phyloP scores from a whole-genome alignment of 371 early-diverging fungal species.

The Dinochytrium kinnereticum region DNA sequence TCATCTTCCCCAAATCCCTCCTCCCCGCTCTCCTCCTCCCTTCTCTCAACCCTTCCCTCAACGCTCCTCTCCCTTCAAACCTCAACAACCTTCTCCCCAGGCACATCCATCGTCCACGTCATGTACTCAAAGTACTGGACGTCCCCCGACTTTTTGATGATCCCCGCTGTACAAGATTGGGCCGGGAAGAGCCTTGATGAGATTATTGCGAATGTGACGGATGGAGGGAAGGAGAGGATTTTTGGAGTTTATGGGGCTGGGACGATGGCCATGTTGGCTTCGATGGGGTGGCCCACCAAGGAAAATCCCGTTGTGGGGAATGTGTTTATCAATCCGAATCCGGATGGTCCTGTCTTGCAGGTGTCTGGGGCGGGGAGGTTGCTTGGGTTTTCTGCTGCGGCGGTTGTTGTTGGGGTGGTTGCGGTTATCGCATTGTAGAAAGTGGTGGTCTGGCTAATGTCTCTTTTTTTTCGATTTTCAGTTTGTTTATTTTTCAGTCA shows the following conservation, averaged over 20 bases:
- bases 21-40: neutral
- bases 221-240: neutral
- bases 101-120: conserved; percentile 33
- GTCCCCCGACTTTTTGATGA: conserved; percentile 63
- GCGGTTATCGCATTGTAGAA: too few species aligned
- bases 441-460: too few species aligned
- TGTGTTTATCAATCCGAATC: conserved; percentile 12
- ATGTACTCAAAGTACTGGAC: conserved; percentile 47
- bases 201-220: conserved; percentile 23
- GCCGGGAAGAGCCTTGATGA: conserved; percentile 32
- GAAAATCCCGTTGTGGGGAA: neutral
- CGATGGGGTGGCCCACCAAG: conserved; percentile 35
- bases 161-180: conserved; percentile 34
- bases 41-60: neutral
- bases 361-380: neutral
- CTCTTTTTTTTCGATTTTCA: too few species aligned
- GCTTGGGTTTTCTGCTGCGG: neutral
- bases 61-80: neutral
- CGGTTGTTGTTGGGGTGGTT: conserved; percentile 2
- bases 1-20: neutral
- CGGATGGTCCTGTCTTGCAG: conserved; percentile 12
- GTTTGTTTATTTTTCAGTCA: too few species aligned
- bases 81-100: conserved; percentile 30
- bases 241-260: conserved; percentile 37
- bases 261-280: conserved; percentile 22